Evolutionary conservation across 78 protist genomes (phyloP), one percentile per base, ranked within the genome.

Genomic region (Diacronema lutheri): DNA sequence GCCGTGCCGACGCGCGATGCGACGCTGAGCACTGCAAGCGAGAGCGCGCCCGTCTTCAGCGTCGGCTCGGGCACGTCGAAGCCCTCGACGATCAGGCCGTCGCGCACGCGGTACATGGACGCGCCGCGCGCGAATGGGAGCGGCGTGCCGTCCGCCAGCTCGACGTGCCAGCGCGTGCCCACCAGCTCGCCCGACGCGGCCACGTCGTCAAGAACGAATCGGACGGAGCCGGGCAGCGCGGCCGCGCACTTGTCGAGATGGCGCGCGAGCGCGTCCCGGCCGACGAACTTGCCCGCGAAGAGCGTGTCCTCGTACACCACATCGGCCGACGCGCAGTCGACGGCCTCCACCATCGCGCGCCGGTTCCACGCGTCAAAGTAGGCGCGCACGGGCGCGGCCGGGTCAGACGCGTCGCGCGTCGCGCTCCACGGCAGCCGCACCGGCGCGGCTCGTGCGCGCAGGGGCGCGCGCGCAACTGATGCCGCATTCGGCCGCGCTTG

Each of bases 51-150:
- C 6, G 31, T 4, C 50, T 69, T 69, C 56, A 69, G 13, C 50
- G 77, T 16, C 3, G 77, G 77, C 77, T 69, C 77, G 33, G 56
- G 56, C 77, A 69, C 77, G 77, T 69, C 77, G 50, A 69, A 69
- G 50, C 77, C 77, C 1, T 14, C 37, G 57, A 35, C 29, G 44
- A 66, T 3, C 56, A 19, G 26, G 20, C 77, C 57, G 10, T 11
- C 35, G 33, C 33, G 7, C 66, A 19, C 66, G 41, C 16, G 5
- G 77, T 69, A 69, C 44, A 69, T 69, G 21, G 56, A 40, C 41
- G 41, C 37, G 77, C 77, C 77, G 77, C 77, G 77, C 33, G 77
- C 38, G 56, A 69, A 69, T 9, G 77, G 77, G 35, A 69, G 77
- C 77, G 7, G 77, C 77, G 6, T 20, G 50, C 77, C 77, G 69